Base-by-base conservation (phyloP, 768 basidiomycete species). In the Lactarius trivialis region DNA sequence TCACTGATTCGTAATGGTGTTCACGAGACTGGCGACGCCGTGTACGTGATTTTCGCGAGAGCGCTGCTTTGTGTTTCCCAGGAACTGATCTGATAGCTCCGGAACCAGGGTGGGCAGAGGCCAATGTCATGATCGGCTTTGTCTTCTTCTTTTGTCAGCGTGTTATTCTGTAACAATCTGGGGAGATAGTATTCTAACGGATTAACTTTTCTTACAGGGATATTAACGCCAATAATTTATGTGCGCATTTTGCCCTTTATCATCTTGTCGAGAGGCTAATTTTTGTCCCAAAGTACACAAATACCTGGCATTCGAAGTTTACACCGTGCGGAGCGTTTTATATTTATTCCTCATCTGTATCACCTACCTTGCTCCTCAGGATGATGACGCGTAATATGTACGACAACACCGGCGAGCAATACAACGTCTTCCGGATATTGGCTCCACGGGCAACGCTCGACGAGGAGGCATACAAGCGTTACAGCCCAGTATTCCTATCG, bases 41-140 rank as follows among this genome's bases (percentile, higher is more conserved):
- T 92, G 89, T 67, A 66, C 30, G 66, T 60, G 45, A 55, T 36
- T 30, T 34, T 19, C n/a, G 11, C 21, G 17, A 55, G 33, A 7
- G 14, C 19, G 11, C 15, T 45, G 24, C 45, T 48, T 14, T 48
- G 45, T 26, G 12, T 17, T 32, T 15, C 32, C 24, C 21, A 17
- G 9, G 28, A 33, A 56, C 56, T 65, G 36, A 61, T 49, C 56
- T 65, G 36, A 61, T 49, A 36, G 17, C n/a, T 12, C 24, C 28
- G 36, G 21, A 34, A 9, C 55, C 45, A 67, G 67, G 67, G 89
- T 90, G 88, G 88, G 88, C 87, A 4, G 84, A 87, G 71, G 88
- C 85, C 11, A 91, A 91, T 71, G 78, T 90, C 59, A 72, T 80
- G 3, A 77, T 70, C 45, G 85, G 78, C 19, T 76, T 80, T 61